Evolutionary conservation across 441 rosid species (phyloP), one percentile per base, ranked within the genome.

Genomic region (Pelargonium fulgidum): DNA sequence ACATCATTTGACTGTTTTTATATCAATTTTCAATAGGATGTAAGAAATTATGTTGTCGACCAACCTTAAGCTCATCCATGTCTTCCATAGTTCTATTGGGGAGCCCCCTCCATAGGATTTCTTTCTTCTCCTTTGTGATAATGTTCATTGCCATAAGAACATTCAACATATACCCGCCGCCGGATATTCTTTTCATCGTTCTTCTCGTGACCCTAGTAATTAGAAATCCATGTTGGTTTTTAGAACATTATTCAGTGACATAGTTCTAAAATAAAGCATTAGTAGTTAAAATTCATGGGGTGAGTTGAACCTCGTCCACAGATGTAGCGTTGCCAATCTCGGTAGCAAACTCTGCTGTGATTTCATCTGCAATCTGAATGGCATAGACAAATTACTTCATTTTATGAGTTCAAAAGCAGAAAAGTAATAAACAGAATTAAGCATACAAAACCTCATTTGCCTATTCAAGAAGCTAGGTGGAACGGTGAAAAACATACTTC

Each of bases 361-460:
- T 81, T 71, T 86, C 86, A 42, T 84, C 85, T 0, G 88, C 88
- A 66, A 84, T 86, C 90, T 84, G 82, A 6, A 73, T 52, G 67
- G 56, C 73, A 72, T 19, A 76, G 75, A 62, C 72, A 42, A 14
- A 26, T 26, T 17, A 59, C 56, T 39, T 13, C 16, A 65, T 7
- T 8, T 45, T 33, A 26, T 65, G 14, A 48, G n/a, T 59, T 17
- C 17, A 20, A 39, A 20, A 39, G 29, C 29, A 10, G 50, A 0
- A 14, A 64, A 3, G 39, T 7, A 2, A 52, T 5, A 50, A 39
- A 52, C 20, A 61, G 1, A 39, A 16, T 16, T 7, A 50, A 26
- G 8, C 4, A 24, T 13, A 50, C 13, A 3, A 48, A 48, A 16
- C 59, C 59, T 52, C 20, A 52, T 52, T 9, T 3, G 59, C 59